Conservation (phyloP, 2,329 filamentous ascomycete species). For the Fusarium albosuccineum region DNA sequence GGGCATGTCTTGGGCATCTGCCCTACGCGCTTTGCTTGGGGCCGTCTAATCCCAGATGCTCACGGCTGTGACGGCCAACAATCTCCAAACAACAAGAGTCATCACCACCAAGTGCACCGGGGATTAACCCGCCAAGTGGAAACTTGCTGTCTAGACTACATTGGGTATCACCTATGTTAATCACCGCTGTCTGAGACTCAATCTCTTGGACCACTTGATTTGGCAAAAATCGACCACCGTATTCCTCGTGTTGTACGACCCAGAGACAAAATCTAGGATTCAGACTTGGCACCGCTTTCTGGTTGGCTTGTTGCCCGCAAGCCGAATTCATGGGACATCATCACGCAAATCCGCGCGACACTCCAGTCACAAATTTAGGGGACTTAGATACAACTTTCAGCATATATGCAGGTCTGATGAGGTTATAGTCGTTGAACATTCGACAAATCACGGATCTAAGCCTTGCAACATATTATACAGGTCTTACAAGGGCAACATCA, state of each 20-base stretch:
- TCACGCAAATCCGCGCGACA: conserved; percentile 7
- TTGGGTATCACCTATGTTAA: conserved; percentile 11
- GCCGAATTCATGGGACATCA: conserved; percentile 13
- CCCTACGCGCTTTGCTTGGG: conserved; percentile 1
- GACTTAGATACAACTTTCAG: neutral
- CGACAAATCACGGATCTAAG: too few species aligned
- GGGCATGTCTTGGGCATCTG: conserved; percentile 3
- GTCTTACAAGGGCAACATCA: too few species aligned
- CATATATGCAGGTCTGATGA: too few species aligned
- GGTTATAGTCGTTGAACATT: too few species aligned
- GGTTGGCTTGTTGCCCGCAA: conserved; percentile 14
- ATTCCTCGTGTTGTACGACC: conserved; percentile 19
- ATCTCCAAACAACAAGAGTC: conserved; percentile 3
- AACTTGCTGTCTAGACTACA: conserved; percentile 9
- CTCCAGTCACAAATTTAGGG: conserved; percentile 11
- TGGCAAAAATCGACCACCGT: conserved; percentile 22
- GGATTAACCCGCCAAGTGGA: neutral
- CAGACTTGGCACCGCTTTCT: conserved; percentile 13
- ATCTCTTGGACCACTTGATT: conserved; percentile 19
- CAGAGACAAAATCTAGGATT: conserved; percentile 12
- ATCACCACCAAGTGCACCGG: conserved; percentile 1
- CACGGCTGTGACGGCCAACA: conserved; percentile 2
- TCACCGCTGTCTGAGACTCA: conserved; percentile 10
- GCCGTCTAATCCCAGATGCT: conserved; percentile 12
- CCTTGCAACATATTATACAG: too few species aligned